These are phyloP conservation scores for Malassezia restricta DNA, from an alignment of 1,284 basidiomycete genomes.

Conservation along the genomic window DNA sequence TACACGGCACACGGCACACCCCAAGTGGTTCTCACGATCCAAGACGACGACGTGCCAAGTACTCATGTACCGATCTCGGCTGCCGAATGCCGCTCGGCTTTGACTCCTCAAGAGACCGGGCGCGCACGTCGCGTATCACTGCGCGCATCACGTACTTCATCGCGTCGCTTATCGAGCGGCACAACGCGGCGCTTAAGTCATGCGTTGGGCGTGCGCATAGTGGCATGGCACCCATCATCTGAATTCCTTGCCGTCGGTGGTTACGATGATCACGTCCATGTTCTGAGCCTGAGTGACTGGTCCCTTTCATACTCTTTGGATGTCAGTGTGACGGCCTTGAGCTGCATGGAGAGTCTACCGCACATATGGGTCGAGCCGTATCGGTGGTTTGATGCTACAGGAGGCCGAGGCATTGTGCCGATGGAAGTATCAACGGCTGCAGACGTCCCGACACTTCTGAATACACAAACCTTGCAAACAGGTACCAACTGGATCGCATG, in stretches of 20 bases:
- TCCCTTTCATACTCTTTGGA: slow-evolving; percentile 11
- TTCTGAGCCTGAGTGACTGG: slow-evolving; percentile 21
- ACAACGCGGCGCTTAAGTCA: slow-evolving; percentile 8
- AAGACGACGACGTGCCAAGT: neutral
- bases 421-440: slow-evolving; percentile 7
- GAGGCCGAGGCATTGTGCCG: slow-evolving; percentile 36
- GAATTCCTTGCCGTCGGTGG: slow-evolving; percentile 44
- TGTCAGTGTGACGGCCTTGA: neutral
- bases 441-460: neutral
- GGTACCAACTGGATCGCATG: neutral
- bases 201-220: slow-evolving; percentile 38
- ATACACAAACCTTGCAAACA: neutral
- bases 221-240: slow-evolving; percentile 41
- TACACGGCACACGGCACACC: slow-evolving; percentile 5
- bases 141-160: neutral
- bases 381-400: slow-evolving; percentile 37
- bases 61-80: neutral
- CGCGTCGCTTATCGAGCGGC: neutral
- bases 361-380: slow-evolving; percentile 32
- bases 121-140: slow-evolving; percentile 5
- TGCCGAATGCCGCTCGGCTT: neutral
- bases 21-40: neutral
- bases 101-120: neutral
- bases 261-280: slow-evolving; percentile 40
- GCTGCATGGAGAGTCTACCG: neutral